Conservation (phyloP, 352 stramenopile species). For the Phytopythium boreale region DNA sequence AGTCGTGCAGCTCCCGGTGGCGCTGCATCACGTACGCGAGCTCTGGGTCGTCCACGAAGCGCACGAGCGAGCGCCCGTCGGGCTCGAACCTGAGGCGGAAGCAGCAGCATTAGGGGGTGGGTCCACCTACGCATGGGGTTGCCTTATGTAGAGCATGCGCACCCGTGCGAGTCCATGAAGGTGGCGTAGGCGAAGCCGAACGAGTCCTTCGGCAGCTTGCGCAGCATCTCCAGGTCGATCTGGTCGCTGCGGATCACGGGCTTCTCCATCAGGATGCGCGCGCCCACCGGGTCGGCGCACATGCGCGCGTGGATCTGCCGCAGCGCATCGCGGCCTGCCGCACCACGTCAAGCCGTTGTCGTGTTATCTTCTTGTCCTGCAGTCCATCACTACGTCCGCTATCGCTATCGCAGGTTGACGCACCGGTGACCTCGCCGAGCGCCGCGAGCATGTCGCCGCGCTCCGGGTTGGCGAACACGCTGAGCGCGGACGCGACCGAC, state of each 20-base stretch:
- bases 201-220: constrained; percentile 60
- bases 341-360: neutral
- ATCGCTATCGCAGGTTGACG: neutral
- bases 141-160: constrained; percentile 1
- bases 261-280: constrained; percentile 87
- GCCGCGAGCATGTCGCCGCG: constrained; percentile 94
- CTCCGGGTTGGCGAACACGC: constrained; percentile 90
- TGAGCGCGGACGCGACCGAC: constrained; percentile 83
- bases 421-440: constrained; percentile 93
- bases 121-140: too few species aligned
- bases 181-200: constrained; percentile 90
- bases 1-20: constrained; percentile 94
- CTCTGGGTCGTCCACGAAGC: constrained; percentile 91
- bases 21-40: constrained; percentile 96
- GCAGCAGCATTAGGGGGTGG: too few species aligned
- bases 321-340: constrained; percentile 71
- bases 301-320: constrained; percentile 83
- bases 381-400: neutral
- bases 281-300: constrained; percentile 79
- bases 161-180: constrained; percentile 90
- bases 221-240: constrained; percentile 73
- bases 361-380: neutral
- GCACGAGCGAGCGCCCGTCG: constrained; percentile 77
- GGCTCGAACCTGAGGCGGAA: constrained; percentile 74
- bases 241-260: constrained; percentile 74